Base-by-base conservation (phyloP, 345 rosid genomes). In the Raphanus sativus region DNA sequence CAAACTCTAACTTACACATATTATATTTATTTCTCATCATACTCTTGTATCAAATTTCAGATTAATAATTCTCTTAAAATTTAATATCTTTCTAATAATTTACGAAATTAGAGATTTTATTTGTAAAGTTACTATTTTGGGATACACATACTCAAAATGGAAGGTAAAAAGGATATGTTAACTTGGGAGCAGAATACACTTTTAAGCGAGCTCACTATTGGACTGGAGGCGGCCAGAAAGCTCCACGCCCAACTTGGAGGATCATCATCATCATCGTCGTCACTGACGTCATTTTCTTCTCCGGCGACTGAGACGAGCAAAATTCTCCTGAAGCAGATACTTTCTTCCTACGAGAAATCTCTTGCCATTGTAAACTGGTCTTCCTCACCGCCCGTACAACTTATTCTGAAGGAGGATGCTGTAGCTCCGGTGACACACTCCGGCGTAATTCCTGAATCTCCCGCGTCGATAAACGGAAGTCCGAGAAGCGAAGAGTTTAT, bases 341-440 rank as follows among this genome's bases (percentile, higher is more conserved):
- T 90, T 62, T 74, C 84, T 60, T 90, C 98, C 7, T 91, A 79
- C 62, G 92, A 90, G 61, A 94, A 86, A 70, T 85, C 96, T 67
- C 88, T 94, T 69, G 38, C 71, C 63, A 73, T 89, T 50, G 79
- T 90, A 65, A 86, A 84, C 28, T 78, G 79, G 75, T 64, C 81
- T 4, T 75, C 79, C 11, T 42, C 75, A 3, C 78, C 91, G 11
- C 34, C 55, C 36, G 75, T 54, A 38, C 84, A 77, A 26, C 65
- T 82, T 16, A 73, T 75, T n/a, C 90, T 68, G 55, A 28, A 76
- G 29, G 75, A 73, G 10, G 75, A 21, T 13, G 65, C 75, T 38
- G 0, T 70, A 33, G 25, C 54, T 2, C 17, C 81, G 54, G 75
- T 55, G 66, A 8, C 2, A 0, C 55, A 68, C 54, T 17, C 77